Conservation (phyloP, 208 protist genomes). For the Leishmania lainsoni region DNA sequence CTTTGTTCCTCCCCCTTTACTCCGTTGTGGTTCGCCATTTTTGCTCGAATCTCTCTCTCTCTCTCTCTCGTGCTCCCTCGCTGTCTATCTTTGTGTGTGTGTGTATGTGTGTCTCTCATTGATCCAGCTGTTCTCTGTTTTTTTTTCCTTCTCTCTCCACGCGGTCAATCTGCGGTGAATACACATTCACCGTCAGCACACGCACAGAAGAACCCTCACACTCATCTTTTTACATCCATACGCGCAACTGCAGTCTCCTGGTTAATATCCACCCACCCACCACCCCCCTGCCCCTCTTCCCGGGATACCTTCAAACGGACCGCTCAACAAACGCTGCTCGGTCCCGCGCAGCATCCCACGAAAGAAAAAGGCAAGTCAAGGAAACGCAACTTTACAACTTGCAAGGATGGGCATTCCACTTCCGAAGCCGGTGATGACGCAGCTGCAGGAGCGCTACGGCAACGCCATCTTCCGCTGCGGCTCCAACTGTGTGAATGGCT, state of each 20-base stretch:
- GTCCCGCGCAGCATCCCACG: neutral
- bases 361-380: slow-evolving; percentile 12
- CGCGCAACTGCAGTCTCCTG: neutral
- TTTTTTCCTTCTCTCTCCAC: neutral
- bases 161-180: neutral
- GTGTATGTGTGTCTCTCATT: neutral
- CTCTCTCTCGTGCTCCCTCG: no score
- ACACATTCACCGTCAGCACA: neutral
- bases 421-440: slow-evolving; percentile 90
- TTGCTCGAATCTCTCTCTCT: neutral
- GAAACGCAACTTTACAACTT: neutral
- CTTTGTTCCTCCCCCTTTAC: neutral
- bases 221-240: slow-evolving; percentile 6
- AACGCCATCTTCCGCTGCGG: slow-evolving; percentile 89
- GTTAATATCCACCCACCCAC: neutral
- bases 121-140: neutral
- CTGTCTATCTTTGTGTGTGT: neutral
- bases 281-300: neutral
- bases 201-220: neutral
- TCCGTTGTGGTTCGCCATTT: neutral
- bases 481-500: slow-evolving; percentile 90
- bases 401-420: slow-evolving; percentile 87
- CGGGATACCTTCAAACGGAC: neutral
- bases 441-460: slow-evolving; percentile 86
- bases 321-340: neutral